Percentiles rank a stretch among this genome's conserved stretches.
phyloP scores from a whole-genome alignment of 352 stramenopile genomes.

The Pythium chondricola region DNA sequence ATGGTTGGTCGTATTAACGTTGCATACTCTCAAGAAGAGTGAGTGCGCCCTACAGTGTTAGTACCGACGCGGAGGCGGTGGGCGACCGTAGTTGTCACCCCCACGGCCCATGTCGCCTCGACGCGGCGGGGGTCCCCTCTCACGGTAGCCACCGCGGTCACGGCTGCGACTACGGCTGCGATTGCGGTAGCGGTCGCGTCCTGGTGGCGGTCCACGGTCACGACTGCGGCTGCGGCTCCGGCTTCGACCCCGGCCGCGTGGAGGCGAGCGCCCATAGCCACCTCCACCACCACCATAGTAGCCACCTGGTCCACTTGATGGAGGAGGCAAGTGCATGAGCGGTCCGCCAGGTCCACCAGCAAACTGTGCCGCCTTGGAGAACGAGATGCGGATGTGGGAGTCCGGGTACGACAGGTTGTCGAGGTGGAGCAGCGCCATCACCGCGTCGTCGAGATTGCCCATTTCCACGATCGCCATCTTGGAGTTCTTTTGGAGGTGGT shows the following conservation, averaged over 20 bases:
- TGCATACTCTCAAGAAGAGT: too few relatives aligned
- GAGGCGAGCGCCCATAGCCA: conserved; percentile 13
- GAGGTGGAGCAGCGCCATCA: conserved; percentile 58
- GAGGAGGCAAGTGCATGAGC: conserved; percentile 6
- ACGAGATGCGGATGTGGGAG: conserved; percentile 74
- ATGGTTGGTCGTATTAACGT: too few relatives aligned
- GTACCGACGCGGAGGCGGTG: conserved; percentile 17
- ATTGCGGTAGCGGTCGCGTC: not conserved
- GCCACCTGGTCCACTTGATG: conserved; percentile 1
- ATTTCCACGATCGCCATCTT: conserved; percentile 81
- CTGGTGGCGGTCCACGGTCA: conserved; percentile 5
- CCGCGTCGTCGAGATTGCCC: conserved; percentile 63
- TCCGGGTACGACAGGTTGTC: conserved; percentile 72
- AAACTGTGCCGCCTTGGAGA: conserved; percentile 63
- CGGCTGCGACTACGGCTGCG: conserved; percentile 43
- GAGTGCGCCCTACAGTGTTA: too few relatives aligned
- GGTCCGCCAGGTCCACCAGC: not conserved
- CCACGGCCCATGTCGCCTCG: conserved; percentile 2
- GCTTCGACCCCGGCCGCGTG: conserved; percentile 17
- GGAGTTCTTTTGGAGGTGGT: conserved; percentile 63
- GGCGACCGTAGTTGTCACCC: conserved; percentile 18
- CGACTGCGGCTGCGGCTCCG: conserved; percentile 12
- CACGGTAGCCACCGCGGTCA: conserved; percentile 24
- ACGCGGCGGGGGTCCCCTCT: not conserved
- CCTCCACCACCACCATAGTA: conserved; percentile 7